Evolutionary conservation across 108 stramenopile species (phyloP), one percentile per base, ranked within the genome.

Genomic region (Nitzschia sp.): DNA sequence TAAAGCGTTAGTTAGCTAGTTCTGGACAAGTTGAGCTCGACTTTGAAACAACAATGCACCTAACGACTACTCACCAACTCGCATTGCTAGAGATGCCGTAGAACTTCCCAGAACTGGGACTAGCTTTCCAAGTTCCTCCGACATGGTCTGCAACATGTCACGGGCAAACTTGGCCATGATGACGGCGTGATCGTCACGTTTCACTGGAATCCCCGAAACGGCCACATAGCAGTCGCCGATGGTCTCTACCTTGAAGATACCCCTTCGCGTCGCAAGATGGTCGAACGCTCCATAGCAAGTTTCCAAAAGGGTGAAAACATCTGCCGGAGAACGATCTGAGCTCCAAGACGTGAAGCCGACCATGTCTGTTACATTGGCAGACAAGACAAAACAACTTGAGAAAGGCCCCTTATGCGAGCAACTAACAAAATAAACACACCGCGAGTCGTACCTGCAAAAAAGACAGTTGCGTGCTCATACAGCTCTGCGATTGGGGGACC

Each of bases 241-340:
- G 38, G 38, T 84, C 33, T 61, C 70, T 8, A 82, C 32, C 48
- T 81, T 84, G 74, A 77, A 85, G 1, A 85, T 78, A 54, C 63
- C 70, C 32, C 74, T 58, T 35, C 63, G 27, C 15, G 57, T 54
- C 0, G 84, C 84, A 35, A 70, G 64, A 1, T 5, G 18, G 57
- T 85, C 84, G 60, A 85, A 85, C 19, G 82, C 84, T 8, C 35
- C 38, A 38, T 62, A 45, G 18, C 19, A 62, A 36, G 54, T 13
- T 51, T 58, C 61, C 38, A 62, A 45, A 6, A 62, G 61, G n/a
- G 34, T 45, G 21, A 62, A 62, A 17, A 62, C 61, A 19, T 62
- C 38, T 21, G 38, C 61, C n/a, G 61, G 61, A 9, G 11, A 4
- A 23, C 61, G 18, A 23, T n/a, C 17, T 3, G 61, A 36, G 25